Evolutionary conservation across 345 rosid genomes (phyloP).

Genomic region (Moringa oleifera): DNA sequence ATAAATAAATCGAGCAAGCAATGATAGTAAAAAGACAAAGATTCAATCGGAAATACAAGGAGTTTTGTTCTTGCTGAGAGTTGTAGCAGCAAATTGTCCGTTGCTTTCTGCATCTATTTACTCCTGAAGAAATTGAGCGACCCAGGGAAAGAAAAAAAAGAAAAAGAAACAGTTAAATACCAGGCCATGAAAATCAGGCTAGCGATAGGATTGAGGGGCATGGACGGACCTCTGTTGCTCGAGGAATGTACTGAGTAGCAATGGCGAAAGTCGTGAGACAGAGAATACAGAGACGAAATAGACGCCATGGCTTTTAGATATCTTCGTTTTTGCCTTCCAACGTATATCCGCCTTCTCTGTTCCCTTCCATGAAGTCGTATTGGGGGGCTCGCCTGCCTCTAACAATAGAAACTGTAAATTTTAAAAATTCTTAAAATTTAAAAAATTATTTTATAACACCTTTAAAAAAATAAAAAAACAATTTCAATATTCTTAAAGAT

Average conservation of each 20-base stretch:
- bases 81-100: constrained; percentile 17
- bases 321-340: constrained; percentile 7
- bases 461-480: too few relatives aligned
- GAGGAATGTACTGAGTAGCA: constrained; percentile 18
- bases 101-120: constrained; percentile 16
- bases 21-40: background rate
- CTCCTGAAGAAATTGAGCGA: constrained; percentile 13
- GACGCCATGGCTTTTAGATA: constrained; percentile 48
- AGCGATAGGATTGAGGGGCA: background rate
- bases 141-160: background rate
- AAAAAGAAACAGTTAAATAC: background rate
- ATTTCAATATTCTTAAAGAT: too few relatives aligned
- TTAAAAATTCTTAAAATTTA: too few relatives aligned
- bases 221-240: constrained; percentile 12
- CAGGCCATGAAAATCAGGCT: background rate
- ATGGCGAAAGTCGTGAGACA: constrained; percentile 19
- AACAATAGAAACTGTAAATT: too few relatives aligned
- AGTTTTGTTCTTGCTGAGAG: constrained; percentile 8
- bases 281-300: constrained; percentile 33
- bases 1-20: background rate
- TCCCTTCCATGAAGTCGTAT: too few relatives aligned
- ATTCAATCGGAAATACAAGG: too few relatives aligned
- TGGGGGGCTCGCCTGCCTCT: too few relatives aligned
- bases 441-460: too few relatives aligned
- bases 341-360: too few relatives aligned